phyloP scores from a whole-genome alignment of 345 rosid species.

The Draba incana region DNA sequence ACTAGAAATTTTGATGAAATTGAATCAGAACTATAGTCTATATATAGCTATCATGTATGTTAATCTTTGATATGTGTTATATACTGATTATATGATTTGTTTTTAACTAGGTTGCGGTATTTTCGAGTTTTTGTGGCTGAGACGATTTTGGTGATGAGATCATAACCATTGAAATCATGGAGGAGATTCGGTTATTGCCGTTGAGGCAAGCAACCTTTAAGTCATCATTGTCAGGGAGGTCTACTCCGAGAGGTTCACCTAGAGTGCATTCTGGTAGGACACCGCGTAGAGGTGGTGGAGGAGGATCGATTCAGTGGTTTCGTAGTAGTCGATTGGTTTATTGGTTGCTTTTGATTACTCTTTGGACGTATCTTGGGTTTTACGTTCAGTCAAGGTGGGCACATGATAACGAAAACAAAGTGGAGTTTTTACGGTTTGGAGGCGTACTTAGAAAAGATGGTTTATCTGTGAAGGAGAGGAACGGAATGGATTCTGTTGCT shows the following conservation, averaged over 20 bases:
- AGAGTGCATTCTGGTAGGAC: slow-evolving; percentile 67
- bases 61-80: no score
- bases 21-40: background rate
- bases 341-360: slow-evolving; percentile 92
- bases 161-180: slow-evolving; percentile 48
- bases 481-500: slow-evolving; percentile 50
- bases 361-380: slow-evolving; percentile 94
- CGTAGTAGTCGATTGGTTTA: slow-evolving; percentile 73
- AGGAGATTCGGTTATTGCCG: slow-evolving; percentile 62
- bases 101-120: slow-evolving; percentile 1
- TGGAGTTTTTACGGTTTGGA: slow-evolving; percentile 69
- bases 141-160: background rate
- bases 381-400: slow-evolving; percentile 98
- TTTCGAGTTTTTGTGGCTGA: background rate
- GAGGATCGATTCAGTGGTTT: slow-evolving; percentile 62
- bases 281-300: slow-evolving; percentile 72
- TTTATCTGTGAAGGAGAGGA: slow-evolving; percentile 37
- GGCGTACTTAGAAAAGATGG: slow-evolving; percentile 45
- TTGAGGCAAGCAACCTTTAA: slow-evolving; percentile 61
- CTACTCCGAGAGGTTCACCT: slow-evolving; percentile 78
- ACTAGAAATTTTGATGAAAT: slow-evolving; percentile 3
- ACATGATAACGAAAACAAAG: slow-evolving; percentile 70
- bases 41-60: background rate
- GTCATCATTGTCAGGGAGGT: slow-evolving; percentile 73
- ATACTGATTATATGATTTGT: slow-evolving; percentile 18